Conservation (phyloP, 208 protist species). For the Vickermania ingenoplastis region DNA sequence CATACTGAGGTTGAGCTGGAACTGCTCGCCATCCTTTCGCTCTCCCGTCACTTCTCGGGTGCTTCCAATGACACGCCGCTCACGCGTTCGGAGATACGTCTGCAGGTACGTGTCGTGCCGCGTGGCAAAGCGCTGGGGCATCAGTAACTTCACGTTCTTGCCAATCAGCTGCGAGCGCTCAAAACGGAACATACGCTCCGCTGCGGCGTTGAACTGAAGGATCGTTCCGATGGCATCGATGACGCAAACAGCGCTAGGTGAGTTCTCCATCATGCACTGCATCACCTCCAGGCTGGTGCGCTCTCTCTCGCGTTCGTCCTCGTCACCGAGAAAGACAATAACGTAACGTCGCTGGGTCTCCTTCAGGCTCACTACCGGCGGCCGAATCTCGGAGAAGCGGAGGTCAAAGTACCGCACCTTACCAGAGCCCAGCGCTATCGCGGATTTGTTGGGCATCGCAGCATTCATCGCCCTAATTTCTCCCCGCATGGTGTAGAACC, state of each 20-base stretch:
- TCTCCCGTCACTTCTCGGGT: slow-evolving; percentile 6
- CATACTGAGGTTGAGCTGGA: slow-evolving; percentile 12
- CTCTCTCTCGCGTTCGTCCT: neutral
- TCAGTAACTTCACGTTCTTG: slow-evolving; percentile 4
- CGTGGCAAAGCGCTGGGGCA: neutral
- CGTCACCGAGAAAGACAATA: slow-evolving; percentile 9
- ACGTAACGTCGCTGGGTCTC: slow-evolving; percentile 4
- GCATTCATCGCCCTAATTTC: slow-evolving; percentile 1
- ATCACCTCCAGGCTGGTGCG: neutral
- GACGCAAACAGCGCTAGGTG: slow-evolving; percentile 7
- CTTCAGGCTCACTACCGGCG: neutral
- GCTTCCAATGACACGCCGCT: slow-evolving; percentile 1
- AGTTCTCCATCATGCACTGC: slow-evolving; percentile 5
- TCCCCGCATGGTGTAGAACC: neutral
- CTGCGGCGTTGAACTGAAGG: slow-evolving; percentile 9
- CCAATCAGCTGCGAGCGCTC: slow-evolving; percentile 4
- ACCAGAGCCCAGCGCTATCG: neutral
- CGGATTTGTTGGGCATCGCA: neutral
- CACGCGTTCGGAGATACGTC: neutral
- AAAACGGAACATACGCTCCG: slow-evolving; percentile 13
- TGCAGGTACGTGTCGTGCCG: slow-evolving; percentile 7
- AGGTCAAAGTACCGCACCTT: neutral
- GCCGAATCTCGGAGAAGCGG: slow-evolving; percentile 1
- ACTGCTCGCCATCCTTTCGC: slow-evolving; percentile 12
- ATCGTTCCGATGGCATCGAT: slow-evolving; percentile 8